These are phyloP conservation scores for Starmerella bombicola DNA, from an alignment of 805 yeast species.

Conservation along the genomic window DNA sequence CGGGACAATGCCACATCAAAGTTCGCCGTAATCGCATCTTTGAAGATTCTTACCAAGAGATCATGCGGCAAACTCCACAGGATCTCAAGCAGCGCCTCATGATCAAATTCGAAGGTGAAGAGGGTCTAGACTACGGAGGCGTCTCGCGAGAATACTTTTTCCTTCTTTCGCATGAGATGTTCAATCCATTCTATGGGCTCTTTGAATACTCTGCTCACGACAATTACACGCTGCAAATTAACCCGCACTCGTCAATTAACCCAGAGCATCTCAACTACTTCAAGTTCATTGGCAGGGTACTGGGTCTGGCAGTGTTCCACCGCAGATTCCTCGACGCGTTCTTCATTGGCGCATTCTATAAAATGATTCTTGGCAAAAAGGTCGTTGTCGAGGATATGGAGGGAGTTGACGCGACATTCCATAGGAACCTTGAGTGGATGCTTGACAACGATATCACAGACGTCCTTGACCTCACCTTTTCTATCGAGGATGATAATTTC, in stretches of 20 bases:
- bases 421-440: constrained; percentile 90
- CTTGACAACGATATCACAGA: constrained; percentile 87
- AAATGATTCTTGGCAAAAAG: constrained; percentile 92
- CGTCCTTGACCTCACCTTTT: constrained; percentile 75
- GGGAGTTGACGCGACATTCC: constrained; percentile 95
- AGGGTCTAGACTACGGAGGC: constrained; percentile 99
- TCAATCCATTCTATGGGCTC: constrained; percentile 92
- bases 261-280: constrained; percentile 97
- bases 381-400: constrained; percentile 95
- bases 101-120: constrained; percentile 99
- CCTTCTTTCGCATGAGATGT: constrained; percentile 93
- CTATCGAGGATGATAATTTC: constrained; percentile 78
- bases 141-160: constrained; percentile 97
- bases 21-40: constrained; percentile 93
- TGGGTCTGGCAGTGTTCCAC: constrained; percentile 96
- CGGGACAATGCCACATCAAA: constrained; percentile 97
- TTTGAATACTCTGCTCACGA: constrained; percentile 97
- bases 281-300: constrained; percentile 96
- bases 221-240: constrained; percentile 93
- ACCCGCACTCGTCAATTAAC: constrained; percentile 91
- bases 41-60: constrained; percentile 95
- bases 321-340: constrained; percentile 95
- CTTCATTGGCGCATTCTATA: constrained; percentile 95
- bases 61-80: constrained; percentile 98
- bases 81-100: constrained; percentile 93